Evolutionary conservation across 23 red algal genomes (phyloP).

Genomic region (Gracilaria gracilis): DNA sequence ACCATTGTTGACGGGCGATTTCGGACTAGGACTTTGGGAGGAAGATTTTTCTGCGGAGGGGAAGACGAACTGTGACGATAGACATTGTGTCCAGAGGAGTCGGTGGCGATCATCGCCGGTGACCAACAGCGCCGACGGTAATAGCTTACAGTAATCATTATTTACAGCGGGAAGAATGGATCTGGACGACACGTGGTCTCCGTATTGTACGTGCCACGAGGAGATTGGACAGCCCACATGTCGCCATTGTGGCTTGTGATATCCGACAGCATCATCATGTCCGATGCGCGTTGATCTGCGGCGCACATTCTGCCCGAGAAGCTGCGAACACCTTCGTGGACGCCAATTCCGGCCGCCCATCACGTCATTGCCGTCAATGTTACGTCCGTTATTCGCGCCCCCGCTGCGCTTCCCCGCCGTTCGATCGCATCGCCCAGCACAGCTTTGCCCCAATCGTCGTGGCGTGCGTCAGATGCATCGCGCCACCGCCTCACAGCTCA

Average conservation of each 20-base stretch:
- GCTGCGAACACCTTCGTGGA: background rate
- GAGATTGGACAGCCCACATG: too few relatives aligned
- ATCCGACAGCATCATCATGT: too few relatives aligned
- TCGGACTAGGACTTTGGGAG: background rate
- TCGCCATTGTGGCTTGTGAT: too few relatives aligned
- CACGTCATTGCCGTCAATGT: background rate
- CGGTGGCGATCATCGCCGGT: background rate
- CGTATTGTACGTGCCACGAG: background rate
- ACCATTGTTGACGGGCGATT: slow-evolving; percentile 8
- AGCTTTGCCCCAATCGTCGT: background rate
- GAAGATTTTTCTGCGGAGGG: too few relatives aligned
- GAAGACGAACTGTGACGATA: too few relatives aligned
- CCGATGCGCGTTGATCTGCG: too few relatives aligned
- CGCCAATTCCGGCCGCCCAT: background rate
- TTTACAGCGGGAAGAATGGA: too few relatives aligned
- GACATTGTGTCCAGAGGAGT: background rate
- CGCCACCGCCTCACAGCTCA: slow-evolving; percentile 14
- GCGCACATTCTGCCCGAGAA: too few relatives aligned
- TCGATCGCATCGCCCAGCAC: background rate
- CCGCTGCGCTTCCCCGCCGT: background rate
- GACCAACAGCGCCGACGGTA: background rate
- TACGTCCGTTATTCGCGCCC: background rate
- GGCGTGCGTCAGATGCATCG: background rate
- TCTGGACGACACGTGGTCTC: too few relatives aligned
- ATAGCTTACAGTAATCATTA: background rate